Percentiles rank a stretch among this genome's conserved stretches.
These are phyloP conservation scores for Asclepias syriaca DNA, from an alignment of 257 asterid species.

Conservation along the genomic window DNA sequence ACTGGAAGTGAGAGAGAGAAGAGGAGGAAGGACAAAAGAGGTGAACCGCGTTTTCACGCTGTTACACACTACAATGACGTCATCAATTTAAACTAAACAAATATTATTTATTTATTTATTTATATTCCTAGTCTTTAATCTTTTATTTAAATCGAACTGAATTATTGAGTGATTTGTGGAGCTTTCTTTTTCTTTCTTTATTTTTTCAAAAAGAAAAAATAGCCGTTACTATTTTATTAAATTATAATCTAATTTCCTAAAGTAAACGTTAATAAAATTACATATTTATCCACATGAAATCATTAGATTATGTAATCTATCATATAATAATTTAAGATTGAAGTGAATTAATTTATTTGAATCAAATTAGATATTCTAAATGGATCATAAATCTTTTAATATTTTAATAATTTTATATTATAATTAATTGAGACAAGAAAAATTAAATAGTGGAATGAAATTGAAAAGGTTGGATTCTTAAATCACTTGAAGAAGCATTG, in stretches of 20 bases:
- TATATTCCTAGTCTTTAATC: not conserved
- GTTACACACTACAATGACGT: not conserved
- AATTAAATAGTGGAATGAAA: not conserved
- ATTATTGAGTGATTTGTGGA: not conserved
- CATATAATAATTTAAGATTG: too few species aligned
- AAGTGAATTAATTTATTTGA: too few species aligned
- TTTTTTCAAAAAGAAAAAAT: not conserved
- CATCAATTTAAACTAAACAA: not conserved
- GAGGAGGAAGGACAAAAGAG: not conserved
- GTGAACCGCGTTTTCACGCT: constrained; percentile 3
- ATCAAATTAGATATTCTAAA: too few species aligned
- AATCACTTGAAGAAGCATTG: not conserved
- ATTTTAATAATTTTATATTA: too few species aligned
- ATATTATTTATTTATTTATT: not conserved
- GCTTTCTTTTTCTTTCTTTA: not conserved
- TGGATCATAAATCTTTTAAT: too few species aligned
- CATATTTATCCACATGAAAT: too few species aligned
- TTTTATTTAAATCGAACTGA: not conserved
- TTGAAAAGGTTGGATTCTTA: not conserved
- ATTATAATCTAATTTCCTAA: too few species aligned
- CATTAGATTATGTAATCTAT: too few species aligned
- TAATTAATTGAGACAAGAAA: too few species aligned
- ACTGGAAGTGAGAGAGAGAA: not conserved
- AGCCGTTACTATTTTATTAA: not conserved
- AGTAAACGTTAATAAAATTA: too few species aligned